A percentile compares a stretch with the other conserved stretches of the same genome.
Conservation (phyloP, 1,284 basidiomycete genomes). For the Ustilago bromivora region DNA sequence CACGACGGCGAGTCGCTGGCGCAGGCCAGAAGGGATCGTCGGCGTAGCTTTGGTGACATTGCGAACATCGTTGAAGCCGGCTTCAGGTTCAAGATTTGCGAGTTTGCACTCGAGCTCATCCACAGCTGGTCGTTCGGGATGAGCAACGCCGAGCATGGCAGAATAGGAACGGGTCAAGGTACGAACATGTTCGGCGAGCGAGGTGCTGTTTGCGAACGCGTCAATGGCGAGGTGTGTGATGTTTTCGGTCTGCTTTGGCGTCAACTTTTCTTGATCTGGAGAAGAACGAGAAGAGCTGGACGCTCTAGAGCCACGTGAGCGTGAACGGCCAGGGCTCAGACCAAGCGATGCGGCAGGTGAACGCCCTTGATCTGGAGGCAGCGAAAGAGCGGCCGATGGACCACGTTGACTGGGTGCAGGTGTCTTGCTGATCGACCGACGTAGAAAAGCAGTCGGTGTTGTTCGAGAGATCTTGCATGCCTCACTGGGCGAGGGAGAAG, state of each 20-base stretch:
- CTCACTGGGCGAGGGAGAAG: not conserved
- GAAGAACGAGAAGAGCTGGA: constrained; percentile 9
- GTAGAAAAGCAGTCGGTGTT: constrained; percentile 1
- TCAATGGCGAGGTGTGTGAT: not conserved
- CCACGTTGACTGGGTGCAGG: not conserved
- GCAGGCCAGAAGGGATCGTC: constrained; percentile 7
- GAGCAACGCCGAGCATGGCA: not conserved
- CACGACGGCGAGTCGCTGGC: not conserved
- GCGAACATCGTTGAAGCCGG: constrained; percentile 11
- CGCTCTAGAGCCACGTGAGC: not conserved
- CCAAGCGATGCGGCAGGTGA: not conserved
- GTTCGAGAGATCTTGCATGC: constrained; percentile 13
- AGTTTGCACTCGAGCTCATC: constrained; percentile 15
- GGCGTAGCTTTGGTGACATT: not conserved
- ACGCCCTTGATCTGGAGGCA: not conserved
- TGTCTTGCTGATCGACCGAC: constrained; percentile 14
- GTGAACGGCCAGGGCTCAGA: constrained; percentile 8
- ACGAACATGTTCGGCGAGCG: constrained; percentile 17
- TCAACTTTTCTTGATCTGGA: constrained; percentile 2
- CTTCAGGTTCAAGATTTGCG: not conserved
- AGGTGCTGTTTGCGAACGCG: not conserved
- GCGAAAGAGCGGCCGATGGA: constrained; percentile 1
- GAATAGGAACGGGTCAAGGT: constrained; percentile 7
- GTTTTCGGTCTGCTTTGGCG: constrained; percentile 1
- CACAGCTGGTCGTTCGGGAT: constrained; percentile 3